Conservation (phyloP, 352 stramenopile species). For the Stephanocyclus meneghinianus region DNA sequence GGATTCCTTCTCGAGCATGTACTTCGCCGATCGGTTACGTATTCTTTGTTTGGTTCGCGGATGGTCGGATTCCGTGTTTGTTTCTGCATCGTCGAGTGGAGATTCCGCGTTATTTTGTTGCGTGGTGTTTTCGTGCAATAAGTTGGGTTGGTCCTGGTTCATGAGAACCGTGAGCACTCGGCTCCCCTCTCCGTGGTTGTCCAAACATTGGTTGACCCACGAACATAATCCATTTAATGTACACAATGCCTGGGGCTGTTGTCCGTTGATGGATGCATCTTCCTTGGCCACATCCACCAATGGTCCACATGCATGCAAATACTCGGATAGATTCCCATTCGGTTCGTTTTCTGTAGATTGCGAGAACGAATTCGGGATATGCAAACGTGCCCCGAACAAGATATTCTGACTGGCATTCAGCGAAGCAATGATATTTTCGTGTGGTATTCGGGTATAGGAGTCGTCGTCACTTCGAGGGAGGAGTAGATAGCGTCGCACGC, state of each 20-base stretch:
- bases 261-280: constrained; percentile 65
- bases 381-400: constrained; percentile 64
- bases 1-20: constrained; percentile 24
- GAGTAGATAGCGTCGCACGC: constrained; percentile 37
- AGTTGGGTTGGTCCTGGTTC: constrained; percentile 3
- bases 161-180: constrained; percentile 27
- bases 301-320: constrained; percentile 53
- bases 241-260: constrained; percentile 72
- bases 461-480: constrained; percentile 26
- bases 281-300: constrained; percentile 60
- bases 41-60: constrained; percentile 28
- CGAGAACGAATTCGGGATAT: constrained; percentile 1
- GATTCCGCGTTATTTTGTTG: constrained; percentile 4
- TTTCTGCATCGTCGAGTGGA: neutral
- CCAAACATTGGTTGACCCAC: constrained; percentile 54
- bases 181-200: constrained; percentile 37
- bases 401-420: constrained; percentile 76
- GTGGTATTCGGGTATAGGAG: neutral
- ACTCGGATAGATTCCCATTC: constrained; percentile 23
- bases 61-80: constrained; percentile 11
- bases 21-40: constrained; percentile 4
- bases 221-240: constrained; percentile 68
- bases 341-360: neutral
- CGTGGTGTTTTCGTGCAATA: neutral
- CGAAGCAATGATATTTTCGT: constrained; percentile 37